Base-by-base conservation (phyloP, 768 basidiomycete genomes). In the Suillus subalutaceus region DNA sequence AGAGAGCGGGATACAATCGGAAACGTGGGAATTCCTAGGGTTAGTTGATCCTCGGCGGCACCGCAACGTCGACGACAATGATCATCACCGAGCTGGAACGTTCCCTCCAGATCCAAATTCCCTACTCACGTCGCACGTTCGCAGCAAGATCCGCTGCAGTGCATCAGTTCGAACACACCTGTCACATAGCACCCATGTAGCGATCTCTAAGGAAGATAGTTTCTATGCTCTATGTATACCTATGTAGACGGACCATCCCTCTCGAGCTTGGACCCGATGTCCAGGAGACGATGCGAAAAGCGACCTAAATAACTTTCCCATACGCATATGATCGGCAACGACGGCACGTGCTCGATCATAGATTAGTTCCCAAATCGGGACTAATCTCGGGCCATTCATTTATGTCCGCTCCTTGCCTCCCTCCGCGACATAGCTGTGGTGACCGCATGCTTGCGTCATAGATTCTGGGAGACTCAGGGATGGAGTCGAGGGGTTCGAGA, bases 381-480 rank as follows among this genome's bases (percentile, higher is more conserved):
- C n/a, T n/a, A 13, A 56, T 56, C 35, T 59, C 6, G 38, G 12
- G 12, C 12, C 12, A 40, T 15, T n/a, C 57, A n/a, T 23, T 37
- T 9, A 58, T 40, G n/a, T 58, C 57, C 57, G 57, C n/a, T 37
- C 6, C 26, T 35, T 16, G 18, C n/a, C n/a, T 32, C 62, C 38
- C 9, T 32, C 62, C 38, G 30, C 30, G 35, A 40, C 40, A 44
- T 23, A 37, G 26, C 40, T 23, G 15, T 41, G 23, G 30, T 60
- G 66, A 67, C 18, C 64, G 56, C 66, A 67, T 60, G 32, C 40
- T n/a, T 52, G 64, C 66, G 64, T 67, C 66, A 67, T 67, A 48
- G 10, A 10, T 4, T 40, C 9, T 35, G 18, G 30, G 30, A 41
- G 37, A 41, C 40, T 62, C 26, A 20, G 62, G 20, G 18, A 32